Base-by-base conservation (phyloP, 2,329 filamentous ascomycete species). In the Zasmidium cellare region DNA sequence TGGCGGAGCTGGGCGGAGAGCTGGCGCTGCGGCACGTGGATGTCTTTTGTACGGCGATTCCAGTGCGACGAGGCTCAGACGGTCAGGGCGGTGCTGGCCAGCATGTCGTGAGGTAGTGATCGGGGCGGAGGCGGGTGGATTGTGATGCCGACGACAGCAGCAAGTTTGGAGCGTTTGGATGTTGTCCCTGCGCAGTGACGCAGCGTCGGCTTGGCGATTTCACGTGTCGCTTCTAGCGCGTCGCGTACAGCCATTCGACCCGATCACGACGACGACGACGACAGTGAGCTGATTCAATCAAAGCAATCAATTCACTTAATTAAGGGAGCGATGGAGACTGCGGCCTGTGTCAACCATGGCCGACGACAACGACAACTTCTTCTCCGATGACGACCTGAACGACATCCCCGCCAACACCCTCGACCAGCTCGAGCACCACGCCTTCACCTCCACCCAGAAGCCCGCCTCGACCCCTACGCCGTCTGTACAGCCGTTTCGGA, bases 311-410 rank as follows among this genome's bases (percentile, higher is more conserved):
- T 28, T 28, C 25, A 28, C 25, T 28, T n/a, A n/a, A n/a, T n/a
- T n/a, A n/a, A n/a, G n/a, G n/a, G n/a, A 18, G 35, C 35, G 16
- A 56, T 51, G 54, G 48, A 46, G 35, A 44, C 5, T 25, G 25
- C n/a, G 46, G 14, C 12, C 23, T 19, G 24, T 20, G 44, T n/a
- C 20, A 55, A 35, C n/a, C 12, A 57, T 53, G 55, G 49, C 44
- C 19, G 49, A 52, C 48, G 74, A 76, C 57, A 74, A 78, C 60
- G 75, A 79, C 62, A 77, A 80, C 58, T 78, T 77, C 58, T 76
- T 75, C 67, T 76, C 68, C 62, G 77, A 78, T 70, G 71, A 76
- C 64, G 77, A 75, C 66, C 69, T 81, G 54, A 76, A 78, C 64
- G 71, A 72, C 60, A 71, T 81, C 47, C 76, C 79, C 31, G 71